phyloP scores from a whole-genome alignment of 768 basidiomycete species.

The Solioccasus polychromus region DNA sequence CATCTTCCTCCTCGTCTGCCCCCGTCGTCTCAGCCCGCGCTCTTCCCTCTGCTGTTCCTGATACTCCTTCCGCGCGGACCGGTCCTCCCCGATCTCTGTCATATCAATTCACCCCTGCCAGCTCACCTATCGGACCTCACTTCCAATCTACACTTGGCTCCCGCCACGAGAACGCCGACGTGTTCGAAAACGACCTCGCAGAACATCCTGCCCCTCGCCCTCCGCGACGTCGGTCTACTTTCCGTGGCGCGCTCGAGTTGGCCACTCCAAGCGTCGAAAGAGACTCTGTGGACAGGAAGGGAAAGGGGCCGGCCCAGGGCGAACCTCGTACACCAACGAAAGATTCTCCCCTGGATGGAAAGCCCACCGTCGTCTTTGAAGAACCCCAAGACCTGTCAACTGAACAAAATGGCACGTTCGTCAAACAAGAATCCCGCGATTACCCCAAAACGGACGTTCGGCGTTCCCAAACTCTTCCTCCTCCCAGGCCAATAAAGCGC shows the following conservation, averaged over 20 bases:
- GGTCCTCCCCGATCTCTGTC: conserved; percentile 75
- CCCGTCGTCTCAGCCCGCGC: conserved; percentile 7
- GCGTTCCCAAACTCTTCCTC: conserved; percentile 28
- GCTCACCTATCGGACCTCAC: conserved; percentile 35
- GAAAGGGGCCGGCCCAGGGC: conserved; percentile 47
- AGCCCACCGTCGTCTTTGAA: conserved; percentile 32
- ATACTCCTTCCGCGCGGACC: conserved; percentile 62
- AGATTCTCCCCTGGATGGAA: conserved; percentile 51
- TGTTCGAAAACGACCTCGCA: conserved; percentile 31
- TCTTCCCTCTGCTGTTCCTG: conserved; percentile 10
- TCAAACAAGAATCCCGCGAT: conserved; percentile 7
- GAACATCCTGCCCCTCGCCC: conserved; percentile 29
- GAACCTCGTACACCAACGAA: conserved; percentile 53
- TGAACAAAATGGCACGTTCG: conserved; percentile 6
- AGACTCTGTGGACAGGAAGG: conserved; percentile 47
- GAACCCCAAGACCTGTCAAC: conserved; percentile 20
- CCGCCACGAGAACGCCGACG: conserved; percentile 25
- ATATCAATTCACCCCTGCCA: conserved; percentile 54
- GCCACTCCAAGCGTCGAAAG: conserved; percentile 31
- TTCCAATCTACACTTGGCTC: conserved; percentile 24
- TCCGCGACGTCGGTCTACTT: conserved; percentile 38
- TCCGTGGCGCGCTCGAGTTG: conserved; percentile 63
- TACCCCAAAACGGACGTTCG: conserved; percentile 9
- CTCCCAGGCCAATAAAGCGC: conserved; percentile 18
- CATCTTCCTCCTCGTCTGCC: conserved; percentile 8